These are phyloP conservation scores for Yamadazyma akitaensis DNA, from an alignment of 805 yeast species.

Conservation along the genomic window DNA sequence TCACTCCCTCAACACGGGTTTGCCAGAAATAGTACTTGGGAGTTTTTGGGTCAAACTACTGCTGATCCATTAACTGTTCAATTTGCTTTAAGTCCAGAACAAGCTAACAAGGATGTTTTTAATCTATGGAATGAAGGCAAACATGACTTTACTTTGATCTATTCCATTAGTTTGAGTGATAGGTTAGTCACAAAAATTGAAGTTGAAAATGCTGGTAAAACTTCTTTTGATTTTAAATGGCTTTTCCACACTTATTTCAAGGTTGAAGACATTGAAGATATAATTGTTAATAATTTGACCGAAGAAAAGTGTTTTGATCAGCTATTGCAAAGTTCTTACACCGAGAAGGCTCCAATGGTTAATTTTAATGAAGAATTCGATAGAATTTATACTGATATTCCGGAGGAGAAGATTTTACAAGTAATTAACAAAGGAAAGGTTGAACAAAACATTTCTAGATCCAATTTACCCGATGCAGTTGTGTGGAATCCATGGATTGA, in stretches of 20 bases:
- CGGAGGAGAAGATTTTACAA: constrained; percentile 53
- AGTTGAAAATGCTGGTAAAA: constrained; percentile 66
- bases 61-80: constrained; percentile 75
- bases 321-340: constrained; percentile 56
- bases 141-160: constrained; percentile 73
- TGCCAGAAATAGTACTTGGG: constrained; percentile 91
- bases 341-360: constrained; percentile 72
- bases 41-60: constrained; percentile 81
- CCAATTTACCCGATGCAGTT: constrained; percentile 65
- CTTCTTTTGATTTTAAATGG: constrained; percentile 83
- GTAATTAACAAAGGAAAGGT: constrained; percentile 72
- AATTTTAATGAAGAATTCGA: constrained; percentile 78
- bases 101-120: constrained; percentile 59
- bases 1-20: constrained; percentile 94
- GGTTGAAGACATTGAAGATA: constrained; percentile 73
- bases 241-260: constrained; percentile 87
- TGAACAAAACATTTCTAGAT: constrained; percentile 61
- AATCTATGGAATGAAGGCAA: constrained; percentile 50
- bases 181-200: constrained; percentile 67
- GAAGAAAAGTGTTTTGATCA: constrained; percentile 77
- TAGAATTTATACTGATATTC: constrained; percentile 70
- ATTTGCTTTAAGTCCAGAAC: constrained; percentile 87
- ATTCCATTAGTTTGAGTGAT: constrained; percentile 62
- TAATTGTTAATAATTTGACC: constrained; percentile 71
- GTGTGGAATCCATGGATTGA: constrained; percentile 98